Evolutionary conservation across 2,329 filamentous ascomycete genomes (phyloP).

Genomic region (Helicocarpus griseus): DNA sequence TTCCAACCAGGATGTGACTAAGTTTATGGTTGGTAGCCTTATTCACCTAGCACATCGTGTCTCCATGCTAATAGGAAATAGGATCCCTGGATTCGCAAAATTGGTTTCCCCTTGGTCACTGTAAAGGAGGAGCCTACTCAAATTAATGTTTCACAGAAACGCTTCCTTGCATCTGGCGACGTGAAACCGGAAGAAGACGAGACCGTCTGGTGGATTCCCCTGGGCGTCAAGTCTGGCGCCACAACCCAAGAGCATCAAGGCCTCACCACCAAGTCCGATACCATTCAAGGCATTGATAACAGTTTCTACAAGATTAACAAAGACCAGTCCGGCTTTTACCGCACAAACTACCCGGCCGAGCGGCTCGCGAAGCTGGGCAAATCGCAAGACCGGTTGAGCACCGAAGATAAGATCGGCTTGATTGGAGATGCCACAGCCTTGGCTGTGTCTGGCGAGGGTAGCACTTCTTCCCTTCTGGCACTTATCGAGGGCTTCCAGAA

Average conservation of each 20-base stretch:
- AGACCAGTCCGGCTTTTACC: conserved; percentile 79
- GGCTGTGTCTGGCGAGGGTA: conserved; percentile 76
- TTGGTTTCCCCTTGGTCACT: conserved; percentile 85
- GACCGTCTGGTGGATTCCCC: conserved; percentile 91
- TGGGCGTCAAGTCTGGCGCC: conserved; percentile 71
- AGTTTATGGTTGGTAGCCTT: conserved; percentile 57
- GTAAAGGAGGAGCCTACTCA: conserved; percentile 61
- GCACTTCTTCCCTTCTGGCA: conserved; percentile 69
- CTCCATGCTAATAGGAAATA: conserved; percentile 14
- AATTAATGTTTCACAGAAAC: conserved; percentile 71
- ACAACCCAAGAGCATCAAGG: conserved; percentile 55
- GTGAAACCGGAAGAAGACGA: conserved; percentile 83
- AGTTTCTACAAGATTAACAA: conserved; percentile 92
- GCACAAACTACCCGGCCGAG: conserved; percentile 83
- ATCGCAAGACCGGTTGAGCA: conserved; percentile 64
- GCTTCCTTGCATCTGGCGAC: conserved; percentile 87
- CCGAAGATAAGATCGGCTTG: conserved; percentile 86
- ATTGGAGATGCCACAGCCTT: conserved; percentile 84
- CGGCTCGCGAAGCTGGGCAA: conserved; percentile 71
- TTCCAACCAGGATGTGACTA: conserved; percentile 75
- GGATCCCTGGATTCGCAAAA: conserved; percentile 86
- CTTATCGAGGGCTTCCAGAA: conserved; percentile 75
- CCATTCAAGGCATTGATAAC: conserved; percentile 53
- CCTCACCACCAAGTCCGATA: conserved; percentile 67
- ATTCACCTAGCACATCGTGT: background rate